A percentile compares a stretch with the other conserved stretches of the same genome.
These are phyloP conservation scores for Wallacemonas sp. DNA, from an alignment of 208 protist species.

Conservation along the genomic window DNA sequence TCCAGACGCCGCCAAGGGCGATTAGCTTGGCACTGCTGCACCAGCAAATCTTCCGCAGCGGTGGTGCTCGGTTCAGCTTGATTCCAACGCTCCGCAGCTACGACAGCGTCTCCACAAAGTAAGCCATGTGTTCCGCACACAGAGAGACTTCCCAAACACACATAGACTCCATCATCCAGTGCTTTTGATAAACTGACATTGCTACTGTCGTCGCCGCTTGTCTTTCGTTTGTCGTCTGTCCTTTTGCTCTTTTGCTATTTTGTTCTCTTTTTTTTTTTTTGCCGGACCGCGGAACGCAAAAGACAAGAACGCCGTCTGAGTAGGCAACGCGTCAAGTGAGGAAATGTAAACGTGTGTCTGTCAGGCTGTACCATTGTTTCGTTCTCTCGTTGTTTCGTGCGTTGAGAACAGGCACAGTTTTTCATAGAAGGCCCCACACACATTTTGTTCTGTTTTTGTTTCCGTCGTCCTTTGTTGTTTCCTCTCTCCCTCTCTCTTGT, in stretches of 20 bases:
- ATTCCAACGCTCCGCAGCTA: slow-evolving; percentile 84
- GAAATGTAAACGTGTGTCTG: too few species aligned
- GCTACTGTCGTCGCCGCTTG: too few species aligned
- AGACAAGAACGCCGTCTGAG: too few species aligned
- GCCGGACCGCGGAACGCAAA: too few species aligned
- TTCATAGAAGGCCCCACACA: too few species aligned
- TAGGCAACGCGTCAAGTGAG: too few species aligned
- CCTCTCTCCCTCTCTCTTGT: not conserved
- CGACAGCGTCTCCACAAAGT: slow-evolving; percentile 79
- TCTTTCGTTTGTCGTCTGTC: not conserved
- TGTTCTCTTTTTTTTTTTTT: slow-evolving; percentile 1
- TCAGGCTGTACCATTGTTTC: too few species aligned
- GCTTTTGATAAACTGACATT: slow-evolving; percentile 2
- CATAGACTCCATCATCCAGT: not conserved
- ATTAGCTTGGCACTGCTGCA: slow-evolving; percentile 79
- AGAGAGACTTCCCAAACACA: not conserved
- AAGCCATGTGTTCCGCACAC: slow-evolving; percentile 4
- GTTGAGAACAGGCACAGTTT: too few species aligned
- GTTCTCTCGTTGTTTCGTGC: too few species aligned
- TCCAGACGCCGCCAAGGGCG: slow-evolving; percentile 53
- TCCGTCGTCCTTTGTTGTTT: not conserved
- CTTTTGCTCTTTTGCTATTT: not conserved
- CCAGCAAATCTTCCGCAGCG: slow-evolving; percentile 86
- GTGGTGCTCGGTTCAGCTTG: slow-evolving; percentile 72
- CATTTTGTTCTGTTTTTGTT: not conserved